phyloP scores from a whole-genome alignment of 1,284 basidiomycete species.

The Malassezia furfur region DNA sequence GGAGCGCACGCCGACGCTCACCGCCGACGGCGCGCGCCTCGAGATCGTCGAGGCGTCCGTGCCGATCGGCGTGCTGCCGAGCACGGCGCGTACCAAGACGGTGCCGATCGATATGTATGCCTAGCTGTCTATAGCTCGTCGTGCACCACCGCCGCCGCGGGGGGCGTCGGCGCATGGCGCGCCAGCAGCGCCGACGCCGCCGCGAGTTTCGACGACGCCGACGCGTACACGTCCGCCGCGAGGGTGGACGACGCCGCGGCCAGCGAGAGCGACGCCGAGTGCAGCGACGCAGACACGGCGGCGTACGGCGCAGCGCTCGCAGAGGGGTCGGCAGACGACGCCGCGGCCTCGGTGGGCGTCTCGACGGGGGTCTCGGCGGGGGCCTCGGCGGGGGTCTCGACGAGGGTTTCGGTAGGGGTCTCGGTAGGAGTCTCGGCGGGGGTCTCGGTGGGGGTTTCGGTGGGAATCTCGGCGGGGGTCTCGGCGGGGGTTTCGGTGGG shows the following conservation, averaged over 20 bases:
- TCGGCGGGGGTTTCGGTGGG: too few relatives aligned
- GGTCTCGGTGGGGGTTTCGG: too few relatives aligned
- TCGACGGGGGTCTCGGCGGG: too few relatives aligned
- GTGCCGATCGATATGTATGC: conserved; percentile 31
- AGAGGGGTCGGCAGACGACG: too few relatives aligned
- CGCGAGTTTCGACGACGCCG: background rate
- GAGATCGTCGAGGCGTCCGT: conserved; percentile 46
- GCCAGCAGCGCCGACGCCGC: background rate
- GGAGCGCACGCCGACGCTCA: conserved; percentile 21
- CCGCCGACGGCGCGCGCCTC: conserved; percentile 5
- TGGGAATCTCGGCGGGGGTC: too few relatives aligned
- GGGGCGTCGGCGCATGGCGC: background rate
- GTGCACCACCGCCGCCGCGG: background rate
- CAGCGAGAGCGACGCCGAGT: background rate
- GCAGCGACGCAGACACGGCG: background rate
- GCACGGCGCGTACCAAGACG: conserved; percentile 29
- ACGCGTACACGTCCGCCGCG: background rate
- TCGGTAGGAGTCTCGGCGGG: too few relatives aligned
- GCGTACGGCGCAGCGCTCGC: too few relatives aligned
- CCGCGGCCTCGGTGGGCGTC: too few relatives aligned
- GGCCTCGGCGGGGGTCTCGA: too few relatives aligned
- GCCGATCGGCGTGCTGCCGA: conserved; percentile 34
- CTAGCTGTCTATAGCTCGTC: conserved; percentile 11
- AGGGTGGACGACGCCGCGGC: background rate
- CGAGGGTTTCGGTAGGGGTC: too few relatives aligned